Evolutionary conservation across 2,329 filamentous ascomycete genomes (phyloP).

Genomic region (Microcera coccophila): DNA sequence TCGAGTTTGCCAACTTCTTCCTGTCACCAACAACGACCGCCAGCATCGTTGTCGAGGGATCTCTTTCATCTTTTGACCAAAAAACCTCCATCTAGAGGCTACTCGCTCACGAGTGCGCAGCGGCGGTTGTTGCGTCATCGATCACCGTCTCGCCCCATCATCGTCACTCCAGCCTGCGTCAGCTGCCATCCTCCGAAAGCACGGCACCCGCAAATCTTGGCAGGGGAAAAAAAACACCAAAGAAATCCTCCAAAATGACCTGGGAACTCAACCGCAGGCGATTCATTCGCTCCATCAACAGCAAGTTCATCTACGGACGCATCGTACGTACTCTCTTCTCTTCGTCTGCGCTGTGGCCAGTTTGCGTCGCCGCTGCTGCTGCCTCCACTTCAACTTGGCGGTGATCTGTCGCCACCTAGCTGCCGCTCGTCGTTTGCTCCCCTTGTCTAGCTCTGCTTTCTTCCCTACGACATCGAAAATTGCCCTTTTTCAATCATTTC

Average conservation of each 20-base stretch:
- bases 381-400: constrained; percentile 1
- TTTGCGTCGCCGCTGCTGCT: constrained; percentile 3
- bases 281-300: constrained; percentile 58
- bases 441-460: not conserved
- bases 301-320: constrained; percentile 67
- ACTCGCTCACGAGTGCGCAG: not conserved
- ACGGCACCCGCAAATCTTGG: not conserved
- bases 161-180: not conserved
- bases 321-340: constrained; percentile 61
- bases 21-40: not conserved
- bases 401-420: constrained; percentile 6
- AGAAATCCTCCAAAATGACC: constrained; percentile 40
- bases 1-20: not conserved
- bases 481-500: not conserved
- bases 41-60: not conserved
- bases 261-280: constrained; percentile 59
- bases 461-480: constrained; percentile 1
- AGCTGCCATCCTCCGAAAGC: not conserved
- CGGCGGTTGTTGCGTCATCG: not conserved
- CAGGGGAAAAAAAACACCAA: too few relatives aligned
- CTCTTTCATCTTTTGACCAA: not conserved
- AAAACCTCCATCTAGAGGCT: not conserved
- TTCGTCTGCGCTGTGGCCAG: constrained; percentile 5
- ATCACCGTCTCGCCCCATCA: not conserved
- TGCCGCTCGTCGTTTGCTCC: not conserved